Conservation (phyloP, 352 stramenopile species). For the Peronospora belbahrii region DNA sequence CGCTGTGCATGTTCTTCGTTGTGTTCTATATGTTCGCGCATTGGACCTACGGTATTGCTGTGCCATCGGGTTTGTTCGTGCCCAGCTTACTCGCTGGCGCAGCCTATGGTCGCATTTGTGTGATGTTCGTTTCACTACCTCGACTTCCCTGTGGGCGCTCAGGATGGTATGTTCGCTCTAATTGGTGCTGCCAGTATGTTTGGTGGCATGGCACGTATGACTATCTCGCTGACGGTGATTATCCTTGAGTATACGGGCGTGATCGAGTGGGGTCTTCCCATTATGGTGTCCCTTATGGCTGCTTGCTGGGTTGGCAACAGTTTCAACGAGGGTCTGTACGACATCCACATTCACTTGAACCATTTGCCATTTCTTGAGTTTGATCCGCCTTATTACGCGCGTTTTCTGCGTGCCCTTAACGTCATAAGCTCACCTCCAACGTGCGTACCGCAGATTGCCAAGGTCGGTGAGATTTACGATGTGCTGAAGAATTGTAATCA, state of each 20-base stretch:
- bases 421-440: conserved; percentile 65
- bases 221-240: conserved; percentile 97
- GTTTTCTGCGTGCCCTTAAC: conserved; percentile 70
- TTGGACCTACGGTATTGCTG: conserved; percentile 94
- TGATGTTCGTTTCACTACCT: conserved; percentile 58
- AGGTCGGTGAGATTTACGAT: conserved; percentile 75
- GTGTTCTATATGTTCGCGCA: conserved; percentile 91
- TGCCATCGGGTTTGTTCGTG: conserved; percentile 96
- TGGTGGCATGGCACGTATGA: conserved; percentile 96
- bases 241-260: conserved; percentile 97
- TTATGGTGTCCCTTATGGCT: conserved; percentile 97
- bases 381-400: conserved; percentile 81
- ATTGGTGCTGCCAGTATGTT: conserved; percentile 94
- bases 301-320: conserved; percentile 95
- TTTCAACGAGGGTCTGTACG: conserved; percentile 98
- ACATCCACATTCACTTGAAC: conserved; percentile 98
- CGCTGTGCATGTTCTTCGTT: conserved; percentile 93
- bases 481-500: conserved; percentile 63
- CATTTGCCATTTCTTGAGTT: conserved; percentile 95
- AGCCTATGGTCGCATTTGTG: conserved; percentile 88
- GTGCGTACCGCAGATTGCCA: conserved; percentile 61
- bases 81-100: conserved; percentile 92
- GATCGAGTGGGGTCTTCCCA: conserved; percentile 96
- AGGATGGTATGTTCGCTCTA: conserved; percentile 93
- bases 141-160: conserved; percentile 56